Conservation (phyloP, 371 early-diverging fungal species). For the Apophysomyces trapeziformis region DNA sequence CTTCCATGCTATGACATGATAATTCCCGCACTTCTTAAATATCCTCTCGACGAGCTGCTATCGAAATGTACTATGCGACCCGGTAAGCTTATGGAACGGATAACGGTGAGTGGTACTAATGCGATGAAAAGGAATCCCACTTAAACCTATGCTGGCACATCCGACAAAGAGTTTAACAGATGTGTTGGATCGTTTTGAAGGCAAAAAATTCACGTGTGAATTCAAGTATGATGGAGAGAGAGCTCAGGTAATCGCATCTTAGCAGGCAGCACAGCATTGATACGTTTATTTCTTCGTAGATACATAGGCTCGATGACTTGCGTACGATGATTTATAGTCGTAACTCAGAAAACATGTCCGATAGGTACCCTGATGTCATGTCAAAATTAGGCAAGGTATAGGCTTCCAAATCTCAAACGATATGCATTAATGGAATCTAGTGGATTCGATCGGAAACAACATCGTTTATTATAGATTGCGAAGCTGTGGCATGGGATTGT, state of each 20-base stretch:
- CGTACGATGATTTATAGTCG: conserved; percentile 89
- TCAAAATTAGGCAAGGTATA: conserved; percentile 66
- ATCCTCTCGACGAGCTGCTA: conserved; percentile 70
- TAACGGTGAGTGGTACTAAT: neutral
- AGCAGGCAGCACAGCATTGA: neutral
- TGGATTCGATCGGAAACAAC: conserved; percentile 65
- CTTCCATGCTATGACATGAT: conserved; percentile 92
- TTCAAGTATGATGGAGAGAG: conserved; percentile 99
- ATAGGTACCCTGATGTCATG: conserved; percentile 96
- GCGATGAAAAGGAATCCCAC: conserved; percentile 72
- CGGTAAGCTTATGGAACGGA: conserved; percentile 46
- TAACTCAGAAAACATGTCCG: conserved; percentile 96
- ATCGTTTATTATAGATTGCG: conserved; percentile 98
- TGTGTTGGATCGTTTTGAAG: conserved; percentile 94
- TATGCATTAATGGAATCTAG: conserved; percentile 31
- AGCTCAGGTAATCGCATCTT: conserved; percentile 78
- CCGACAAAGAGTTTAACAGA: conserved; percentile 96
- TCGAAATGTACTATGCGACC: conserved; percentile 88
- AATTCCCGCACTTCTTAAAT: conserved; percentile 80
- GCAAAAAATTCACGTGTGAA: conserved; percentile 94
- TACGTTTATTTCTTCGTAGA: conserved; percentile 39
- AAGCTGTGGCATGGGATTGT: conserved; percentile 99
- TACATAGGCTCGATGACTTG: conserved; percentile 84
- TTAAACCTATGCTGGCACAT: conserved; percentile 99
- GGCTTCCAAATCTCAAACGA: neutral